Percentiles rank a stretch among this genome's conserved stretches.
Evolutionary conservation across 495 filamentous ascomycete genomes (phyloP).

Genomic region (Margaritispora aquatica): DNA sequence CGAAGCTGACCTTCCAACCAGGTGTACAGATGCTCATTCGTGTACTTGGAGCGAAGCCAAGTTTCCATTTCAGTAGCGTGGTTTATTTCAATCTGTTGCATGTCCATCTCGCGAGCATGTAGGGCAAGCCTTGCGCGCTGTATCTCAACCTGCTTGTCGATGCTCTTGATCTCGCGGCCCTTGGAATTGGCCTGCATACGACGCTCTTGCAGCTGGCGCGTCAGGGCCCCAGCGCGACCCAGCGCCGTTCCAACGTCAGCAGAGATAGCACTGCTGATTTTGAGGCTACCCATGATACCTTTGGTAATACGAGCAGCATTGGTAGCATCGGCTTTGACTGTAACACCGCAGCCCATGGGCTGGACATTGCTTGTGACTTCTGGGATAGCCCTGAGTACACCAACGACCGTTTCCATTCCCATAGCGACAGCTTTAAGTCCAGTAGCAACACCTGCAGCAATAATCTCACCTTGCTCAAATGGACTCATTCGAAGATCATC

Average conservation of each 20-base stretch:
- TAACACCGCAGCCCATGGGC: background rate
- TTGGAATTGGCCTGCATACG: background rate
- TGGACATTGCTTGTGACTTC: background rate
- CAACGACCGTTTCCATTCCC: background rate
- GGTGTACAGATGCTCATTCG: conserved; percentile 27
- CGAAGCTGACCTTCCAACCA: conserved; percentile 21
- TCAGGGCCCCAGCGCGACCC: too few relatives aligned
- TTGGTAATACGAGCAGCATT: too few relatives aligned
- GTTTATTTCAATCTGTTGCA: background rate
- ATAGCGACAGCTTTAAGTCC: background rate
- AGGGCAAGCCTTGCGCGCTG: background rate
- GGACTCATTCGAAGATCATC: background rate
- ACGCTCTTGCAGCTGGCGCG: background rate
- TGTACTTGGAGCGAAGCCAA: conserved; percentile 23
- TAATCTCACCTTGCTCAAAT: background rate
- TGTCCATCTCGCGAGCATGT: background rate
- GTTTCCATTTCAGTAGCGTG: background rate
- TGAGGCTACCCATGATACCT: too few relatives aligned
- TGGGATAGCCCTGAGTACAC: background rate
- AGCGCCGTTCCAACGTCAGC: too few relatives aligned
- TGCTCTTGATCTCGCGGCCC: background rate
- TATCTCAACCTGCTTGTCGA: background rate
- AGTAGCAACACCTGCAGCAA: background rate
- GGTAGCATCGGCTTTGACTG: background rate
- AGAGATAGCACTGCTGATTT: too few relatives aligned